Evolutionary conservation across 352 stramenopile genomes (phyloP), one percentile per base, ranked within the genome.

Genomic region (Phytophthora podocarpi): DNA sequence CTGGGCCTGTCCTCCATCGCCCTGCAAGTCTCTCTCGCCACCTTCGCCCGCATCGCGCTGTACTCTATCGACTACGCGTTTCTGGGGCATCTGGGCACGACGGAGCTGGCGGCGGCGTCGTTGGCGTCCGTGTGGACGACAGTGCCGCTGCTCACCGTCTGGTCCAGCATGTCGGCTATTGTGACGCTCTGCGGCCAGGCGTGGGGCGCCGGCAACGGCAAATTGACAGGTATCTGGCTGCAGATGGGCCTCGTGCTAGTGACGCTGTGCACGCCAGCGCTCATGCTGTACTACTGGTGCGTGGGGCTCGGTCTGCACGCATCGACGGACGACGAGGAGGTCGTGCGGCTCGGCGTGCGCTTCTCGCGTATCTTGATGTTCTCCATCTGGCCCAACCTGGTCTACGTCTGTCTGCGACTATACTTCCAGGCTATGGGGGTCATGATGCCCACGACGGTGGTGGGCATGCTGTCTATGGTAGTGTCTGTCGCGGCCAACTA

Each of bases 361-460:
- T 95, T 93, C 57, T 73, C 86, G 8, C 82, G 86, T 34, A 91
- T 95, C 53, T 52, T 93, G 39, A 85, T 78, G 50, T 80, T 91
- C n/a, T 85, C 80, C n/a, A 80, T 92, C 48, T 92, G 80, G 69
- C 85, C 85, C 0, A 81, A 75, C 15, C 69, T 94, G 13, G 60
- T 81, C 13, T 94, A 94, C 67, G 85, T 77, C 5, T 94, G 85
- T 54, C 64, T 91, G 46, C 78, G 85, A 0, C 72, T 89, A 7
- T 95, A 95, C 71, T 92, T 95, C 64, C 85, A 95, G 58, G 84
- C 82, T 0, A 91, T 95, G 78, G 80, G 81, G 15, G 87, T 91
- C 67, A 87, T 91, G 69, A 71, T 73, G 3, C 80, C 85, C 10
- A 89, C 85, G 5, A 93, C 82, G 2, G 59, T 90, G 15, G 83